Evolutionary conservation across 225 moss, liverwort and hornwort species (phyloP).

Genomic region (Asterella californica): DNA sequence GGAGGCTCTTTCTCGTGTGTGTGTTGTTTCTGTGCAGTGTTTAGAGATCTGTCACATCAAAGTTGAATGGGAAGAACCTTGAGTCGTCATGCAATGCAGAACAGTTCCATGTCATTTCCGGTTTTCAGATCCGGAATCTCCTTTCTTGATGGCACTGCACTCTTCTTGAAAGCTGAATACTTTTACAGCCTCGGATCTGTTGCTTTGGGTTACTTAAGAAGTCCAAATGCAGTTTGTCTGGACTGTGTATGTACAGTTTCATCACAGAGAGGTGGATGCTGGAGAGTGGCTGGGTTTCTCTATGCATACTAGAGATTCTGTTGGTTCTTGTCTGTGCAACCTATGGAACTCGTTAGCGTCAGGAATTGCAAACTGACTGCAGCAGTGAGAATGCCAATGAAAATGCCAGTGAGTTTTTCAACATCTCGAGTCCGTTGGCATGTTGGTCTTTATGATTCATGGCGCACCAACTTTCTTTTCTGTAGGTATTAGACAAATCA

Average conservation of each 20-base stretch:
- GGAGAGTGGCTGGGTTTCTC: neutral
- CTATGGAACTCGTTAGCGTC: neutral
- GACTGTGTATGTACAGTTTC: neutral
- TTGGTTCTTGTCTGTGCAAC: neutral
- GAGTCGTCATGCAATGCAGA: neutral
- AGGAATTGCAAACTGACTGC: neutral
- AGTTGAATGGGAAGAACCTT: neutral
- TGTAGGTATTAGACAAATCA: neutral
- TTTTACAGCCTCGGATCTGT: neutral
- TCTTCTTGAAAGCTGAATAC: neutral
- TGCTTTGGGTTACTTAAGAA: neutral
- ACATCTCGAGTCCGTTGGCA: conserved; percentile 1
- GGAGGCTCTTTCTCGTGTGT: too few relatives aligned
- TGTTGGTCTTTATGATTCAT: neutral
- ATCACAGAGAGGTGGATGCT: neutral
- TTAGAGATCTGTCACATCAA: neutral
- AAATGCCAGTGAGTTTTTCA: neutral
- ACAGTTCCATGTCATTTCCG: neutral
- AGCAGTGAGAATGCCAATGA: neutral
- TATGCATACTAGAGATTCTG: neutral
- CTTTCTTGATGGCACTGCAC: neutral
- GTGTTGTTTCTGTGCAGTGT: neutral
- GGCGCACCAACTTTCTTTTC: neutral
- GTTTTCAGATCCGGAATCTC: neutral
- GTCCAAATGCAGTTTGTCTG: neutral